phyloP scores from a whole-genome alignment of 495 filamentous ascomycete species.

The Parathielavia hyrcaniae region DNA sequence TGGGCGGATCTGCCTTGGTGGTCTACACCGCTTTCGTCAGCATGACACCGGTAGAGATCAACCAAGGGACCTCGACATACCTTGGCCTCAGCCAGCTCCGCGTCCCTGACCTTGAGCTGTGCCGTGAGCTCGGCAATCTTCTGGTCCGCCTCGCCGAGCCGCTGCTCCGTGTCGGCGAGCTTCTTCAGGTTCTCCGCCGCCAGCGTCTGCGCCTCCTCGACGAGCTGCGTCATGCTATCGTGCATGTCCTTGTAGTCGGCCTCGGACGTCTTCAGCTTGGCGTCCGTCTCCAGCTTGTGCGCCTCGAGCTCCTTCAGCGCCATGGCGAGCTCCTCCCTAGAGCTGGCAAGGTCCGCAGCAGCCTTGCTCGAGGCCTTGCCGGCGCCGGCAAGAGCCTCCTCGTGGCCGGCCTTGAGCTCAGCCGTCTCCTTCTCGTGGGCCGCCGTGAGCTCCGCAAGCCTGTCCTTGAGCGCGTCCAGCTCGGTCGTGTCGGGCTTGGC shows the following conservation, averaged over 20 bases:
- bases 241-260: slow-evolving; percentile 54
- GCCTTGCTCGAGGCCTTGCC: slow-evolving; percentile 29
- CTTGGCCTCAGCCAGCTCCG: slow-evolving; percentile 49
- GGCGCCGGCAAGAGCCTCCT: slow-evolving; percentile 30
- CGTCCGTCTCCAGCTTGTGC: slow-evolving; percentile 37
- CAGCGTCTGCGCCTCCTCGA: slow-evolving; percentile 46
- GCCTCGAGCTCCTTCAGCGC: slow-evolving; percentile 43
- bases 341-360: slow-evolving; percentile 32
- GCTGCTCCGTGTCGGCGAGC: slow-evolving; percentile 17
- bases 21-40: slow-evolving; percentile 19
- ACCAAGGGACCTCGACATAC: slow-evolving; percentile 24
- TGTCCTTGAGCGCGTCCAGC: slow-evolving; percentile 36
- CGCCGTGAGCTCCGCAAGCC: slow-evolving; percentile 30
- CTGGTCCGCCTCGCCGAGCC: slow-evolving; percentile 30
- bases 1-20: slow-evolving; percentile 32
- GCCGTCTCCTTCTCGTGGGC: slow-evolving; percentile 22
- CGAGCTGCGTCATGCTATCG: slow-evolving; percentile 45
- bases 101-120: slow-evolving; percentile 47
- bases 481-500: slow-evolving; percentile 49
- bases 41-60: background rate
- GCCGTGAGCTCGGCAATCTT: slow-evolving; percentile 43
- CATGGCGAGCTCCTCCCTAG: slow-evolving; percentile 36
- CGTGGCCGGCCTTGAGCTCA: slow-evolving; percentile 34
- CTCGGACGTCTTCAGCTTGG: slow-evolving; percentile 42
- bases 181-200: slow-evolving; percentile 33